Base-by-base conservation (phyloP, 2,329 filamentous ascomycete species). In the Colletotrichum melonis region DNA sequence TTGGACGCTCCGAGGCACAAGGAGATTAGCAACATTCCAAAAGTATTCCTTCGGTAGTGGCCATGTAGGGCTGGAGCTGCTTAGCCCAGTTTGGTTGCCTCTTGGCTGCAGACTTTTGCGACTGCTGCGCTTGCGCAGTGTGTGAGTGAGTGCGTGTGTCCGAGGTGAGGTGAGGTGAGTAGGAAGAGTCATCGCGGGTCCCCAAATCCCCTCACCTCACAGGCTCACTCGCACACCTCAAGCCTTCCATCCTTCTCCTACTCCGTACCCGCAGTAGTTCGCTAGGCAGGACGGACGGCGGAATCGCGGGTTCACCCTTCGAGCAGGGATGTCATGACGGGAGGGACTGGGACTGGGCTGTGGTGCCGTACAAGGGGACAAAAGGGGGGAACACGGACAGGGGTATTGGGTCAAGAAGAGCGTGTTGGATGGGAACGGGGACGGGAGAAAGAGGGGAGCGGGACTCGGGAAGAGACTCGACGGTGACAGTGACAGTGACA, bases 21-120 rank as follows among this genome's bases (percentile, higher is more conserved):
- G 69, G 67, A 73, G 67, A 71, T 73, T 70, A 57, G 32, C 56
- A 65, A 22, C 71, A 73, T 73, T 72, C 63, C 69, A 52, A 5
- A 74, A 38, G 72, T 74, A 74, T 52, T 38, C 35, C 35, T 55
- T 70, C 55, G 56, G 71, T 73, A 73, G 60, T 57, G 60, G 56
- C 55, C 46, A 66, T 65, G 69, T 74, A 74, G 68, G 63, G 72
- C 72, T 72, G 69, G 59, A 55, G 52, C 52, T 30, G 49, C 12
- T 46, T 22, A 28, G 22, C 26, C 32, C 22, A 42, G 38, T 16
- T 42, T 42, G 52, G 63, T 28, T 42, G 57, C 58, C 52, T 72
- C 69, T 59, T 74, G 68, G 62, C 56, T 49, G 42, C 42, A 49
- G 42, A 49, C 42, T 42, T 42, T 42, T 42, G 38, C 38, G 38